Evolutionary conservation across 2,329 filamentous ascomycete genomes (phyloP), one percentile per base, ranked within the genome.

Genomic region (Aspergillus sp.): DNA sequence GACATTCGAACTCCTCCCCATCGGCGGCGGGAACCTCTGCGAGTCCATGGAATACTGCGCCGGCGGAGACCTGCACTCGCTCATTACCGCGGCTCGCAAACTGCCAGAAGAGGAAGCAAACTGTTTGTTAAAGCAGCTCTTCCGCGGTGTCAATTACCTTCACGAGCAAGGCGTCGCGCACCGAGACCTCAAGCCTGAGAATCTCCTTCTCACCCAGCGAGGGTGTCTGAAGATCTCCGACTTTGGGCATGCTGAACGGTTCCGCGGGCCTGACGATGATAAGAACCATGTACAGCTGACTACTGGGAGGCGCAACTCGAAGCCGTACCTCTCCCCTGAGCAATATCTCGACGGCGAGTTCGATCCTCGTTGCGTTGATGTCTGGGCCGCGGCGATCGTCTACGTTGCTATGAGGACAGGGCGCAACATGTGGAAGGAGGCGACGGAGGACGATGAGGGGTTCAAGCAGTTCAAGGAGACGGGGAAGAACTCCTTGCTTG

Each of bases 311-410:
- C 41, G 49, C 13, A 17, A 18, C 26, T 52, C 49, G 17, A 7
- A 11, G 2, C 49, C 49, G 12, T 52, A 52, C 24, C 26, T 52
- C 11, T 42, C 49, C 4, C 39, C 49, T 2, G 49, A 52, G 26
- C 49, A 36, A 15, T 52, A 36, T 22, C 24, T 36, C 13, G 44
- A 47, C 7, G 44, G n/a, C 3, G 9, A 18, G 3, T 52, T 44
- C 3, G 39, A 43, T 20, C 49, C 49, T 3, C 26, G 49, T 22
- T 17, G 13, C 7, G 22, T 17, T 5, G 49, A 52, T 13, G 36
- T 52, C 49, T 52, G 49, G 49, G 49, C 49, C 15, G 49, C 49
- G 2, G 49, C 49, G 8, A 17, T 52, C 22, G 26, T 52, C 5
- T 52, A 52, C 17, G 24, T 44, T 4, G 49, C 49, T n/a, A 52